Evolutionary conservation across 2,329 filamentous ascomycete genomes (phyloP).

Genomic region (Nigrospora oryzae): DNA sequence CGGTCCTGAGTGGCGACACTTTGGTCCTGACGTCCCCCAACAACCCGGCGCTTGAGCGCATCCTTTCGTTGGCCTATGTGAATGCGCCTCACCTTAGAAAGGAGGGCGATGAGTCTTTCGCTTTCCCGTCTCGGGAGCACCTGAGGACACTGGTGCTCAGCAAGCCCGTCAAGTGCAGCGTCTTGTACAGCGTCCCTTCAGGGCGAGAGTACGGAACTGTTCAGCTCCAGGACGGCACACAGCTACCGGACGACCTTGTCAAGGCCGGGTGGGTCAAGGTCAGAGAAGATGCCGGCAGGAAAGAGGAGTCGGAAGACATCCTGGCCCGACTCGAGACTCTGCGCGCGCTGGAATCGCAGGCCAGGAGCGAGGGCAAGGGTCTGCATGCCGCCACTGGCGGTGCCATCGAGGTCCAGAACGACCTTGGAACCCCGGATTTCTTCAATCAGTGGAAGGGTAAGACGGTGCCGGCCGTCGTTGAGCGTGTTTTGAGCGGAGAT

Average conservation of each 20-base stretch:
- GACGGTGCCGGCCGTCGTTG: conserved; percentile 76
- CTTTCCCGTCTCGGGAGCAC: conserved; percentile 91
- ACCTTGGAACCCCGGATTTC: conserved; percentile 72
- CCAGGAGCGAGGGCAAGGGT: conserved; percentile 71
- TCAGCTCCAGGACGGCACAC: conserved; percentile 64
- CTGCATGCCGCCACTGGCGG: conserved; percentile 63
- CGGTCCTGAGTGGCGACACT: conserved; percentile 88
- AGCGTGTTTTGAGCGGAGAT: conserved; percentile 87
- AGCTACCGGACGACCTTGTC: conserved; percentile 74
- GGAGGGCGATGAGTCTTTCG: conserved; percentile 86
- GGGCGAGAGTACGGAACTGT: conserved; percentile 84
- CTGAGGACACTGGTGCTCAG: conserved; percentile 77
- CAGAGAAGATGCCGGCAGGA: conserved; percentile 85
- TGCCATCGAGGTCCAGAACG: conserved; percentile 70
- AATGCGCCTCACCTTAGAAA: conserved; percentile 77
- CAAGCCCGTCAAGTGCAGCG: conserved; percentile 76
- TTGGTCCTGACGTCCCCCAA: conserved; percentile 73
- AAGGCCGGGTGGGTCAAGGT: conserved; percentile 89
- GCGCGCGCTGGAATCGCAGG: conserved; percentile 66
- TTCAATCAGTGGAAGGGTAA: conserved; percentile 79
- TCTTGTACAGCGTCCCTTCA: conserved; percentile 81
- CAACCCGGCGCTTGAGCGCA: conserved; percentile 76
- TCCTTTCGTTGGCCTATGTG: conserved; percentile 85
- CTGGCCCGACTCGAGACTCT: conserved; percentile 67
- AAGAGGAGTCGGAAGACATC: conserved; percentile 76